phyloP scores from a whole-genome alignment of 148 eudicot species.

The Spergularia marina region DNA sequence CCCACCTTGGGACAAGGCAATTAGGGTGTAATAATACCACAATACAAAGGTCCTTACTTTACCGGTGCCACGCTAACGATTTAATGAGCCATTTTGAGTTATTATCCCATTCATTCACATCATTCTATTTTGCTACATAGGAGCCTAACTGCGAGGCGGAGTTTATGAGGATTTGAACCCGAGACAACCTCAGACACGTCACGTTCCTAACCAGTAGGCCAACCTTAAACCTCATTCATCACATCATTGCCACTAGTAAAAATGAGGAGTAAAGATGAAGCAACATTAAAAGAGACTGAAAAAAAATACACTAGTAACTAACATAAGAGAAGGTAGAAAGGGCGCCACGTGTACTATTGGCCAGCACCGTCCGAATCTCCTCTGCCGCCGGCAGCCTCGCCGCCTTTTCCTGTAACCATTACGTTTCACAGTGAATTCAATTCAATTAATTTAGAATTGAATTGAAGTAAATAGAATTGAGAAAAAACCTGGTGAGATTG shows the following conservation, averaged over 20 bases:
- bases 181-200: no score
- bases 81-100: no score
- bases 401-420: slow-evolving; percentile 65
- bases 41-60: no score
- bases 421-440: background rate
- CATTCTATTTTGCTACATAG: no score
- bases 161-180: no score
- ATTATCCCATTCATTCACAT: no score
- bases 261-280: background rate
- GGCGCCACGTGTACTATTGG: slow-evolving; percentile 60
- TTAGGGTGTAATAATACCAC: no score
- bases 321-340: slow-evolving; percentile 94
- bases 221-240: background rate
- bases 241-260: background rate
- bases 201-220: no score
- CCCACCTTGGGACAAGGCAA: no score
- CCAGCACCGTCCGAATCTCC: slow-evolving; percentile 64
- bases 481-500: slow-evolving; percentile 76
- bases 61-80: no score
- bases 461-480: background rate
- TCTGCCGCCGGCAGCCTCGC: slow-evolving; percentile 73
- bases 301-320: slow-evolving; percentile 3
- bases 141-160: no score
- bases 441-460: background rate
- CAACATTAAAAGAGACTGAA: background rate